Evolutionary conservation across 257 asterid genomes (phyloP).

Genomic region (Capsicum pubescens): DNA sequence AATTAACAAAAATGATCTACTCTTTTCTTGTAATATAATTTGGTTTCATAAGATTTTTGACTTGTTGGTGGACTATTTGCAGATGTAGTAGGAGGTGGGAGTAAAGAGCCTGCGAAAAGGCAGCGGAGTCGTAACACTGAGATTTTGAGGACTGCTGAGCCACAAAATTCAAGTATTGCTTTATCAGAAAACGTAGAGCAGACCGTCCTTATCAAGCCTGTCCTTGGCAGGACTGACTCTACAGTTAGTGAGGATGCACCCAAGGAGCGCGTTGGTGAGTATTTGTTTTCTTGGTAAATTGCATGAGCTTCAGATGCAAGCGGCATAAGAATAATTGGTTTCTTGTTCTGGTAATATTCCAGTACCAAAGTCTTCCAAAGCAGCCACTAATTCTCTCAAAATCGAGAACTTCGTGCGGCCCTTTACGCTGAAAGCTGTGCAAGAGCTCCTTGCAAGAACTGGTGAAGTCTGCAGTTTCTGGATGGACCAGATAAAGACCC

Average conservation of each 20-base stretch:
- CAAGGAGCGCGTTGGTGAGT: constrained; percentile 44
- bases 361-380: constrained; percentile 44
- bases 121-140: constrained; percentile 41
- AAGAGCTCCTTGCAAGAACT: constrained; percentile 44
- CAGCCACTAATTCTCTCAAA: constrained; percentile 45
- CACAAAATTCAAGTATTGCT: constrained; percentile 27
- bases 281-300: constrained; percentile 7
- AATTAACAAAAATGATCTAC: neutral
- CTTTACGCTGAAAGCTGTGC: constrained; percentile 48
- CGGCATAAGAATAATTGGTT: constrained; percentile 9
- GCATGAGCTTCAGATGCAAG: neutral
- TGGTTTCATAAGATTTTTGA: neutral
- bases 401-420: constrained; percentile 47
- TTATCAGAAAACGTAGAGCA: constrained; percentile 11
- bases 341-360: neutral
- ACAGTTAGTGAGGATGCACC: constrained; percentile 28
- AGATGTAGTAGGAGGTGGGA: constrained; percentile 33
- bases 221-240: constrained; percentile 19
- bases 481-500: constrained; percentile 56
- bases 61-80: constrained; percentile 25
- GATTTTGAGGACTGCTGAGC: constrained; percentile 28
- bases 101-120: constrained; percentile 42
- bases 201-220: constrained; percentile 4
- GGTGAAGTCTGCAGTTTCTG: constrained; percentile 43
- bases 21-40: constrained; percentile 13